phyloP scores from a whole-genome alignment of 495 filamentous ascomycete species.

The Trichocladium antarcticum region DNA sequence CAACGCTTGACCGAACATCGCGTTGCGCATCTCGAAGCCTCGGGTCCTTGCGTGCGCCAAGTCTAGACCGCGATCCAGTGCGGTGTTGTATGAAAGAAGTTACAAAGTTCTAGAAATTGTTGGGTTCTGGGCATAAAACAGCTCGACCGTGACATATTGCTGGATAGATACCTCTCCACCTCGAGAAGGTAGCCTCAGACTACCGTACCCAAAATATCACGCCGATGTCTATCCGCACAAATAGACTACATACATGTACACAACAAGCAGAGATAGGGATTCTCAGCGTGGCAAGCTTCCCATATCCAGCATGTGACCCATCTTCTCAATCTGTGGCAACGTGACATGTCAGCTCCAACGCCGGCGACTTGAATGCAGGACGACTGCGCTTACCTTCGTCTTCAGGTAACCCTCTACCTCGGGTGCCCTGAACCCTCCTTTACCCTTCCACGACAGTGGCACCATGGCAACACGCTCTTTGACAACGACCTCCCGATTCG shows the following conservation, averaged over 20 bases:
- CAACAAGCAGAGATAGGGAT: background rate
- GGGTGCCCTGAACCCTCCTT: slow-evolving; percentile 67
- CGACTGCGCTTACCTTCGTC: slow-evolving; percentile 74
- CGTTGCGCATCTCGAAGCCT: no score
- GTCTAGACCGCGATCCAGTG: no score
- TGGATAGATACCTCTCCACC: no score
- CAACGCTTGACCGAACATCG: no score
- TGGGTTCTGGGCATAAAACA: no score
- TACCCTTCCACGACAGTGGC: slow-evolving; percentile 84
- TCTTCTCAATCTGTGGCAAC: slow-evolving; percentile 33
- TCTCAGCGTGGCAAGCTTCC: slow-evolving; percentile 13
- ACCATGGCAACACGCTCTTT: slow-evolving; percentile 91
- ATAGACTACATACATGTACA: background rate
- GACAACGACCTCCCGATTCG: slow-evolving; percentile 74
- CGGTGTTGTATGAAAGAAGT: no score
- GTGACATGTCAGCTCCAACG: slow-evolving; percentile 5
- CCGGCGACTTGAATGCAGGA: background rate
- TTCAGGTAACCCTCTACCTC: slow-evolving; percentile 89
- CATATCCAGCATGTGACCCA: slow-evolving; percentile 33
- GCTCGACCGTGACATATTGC: no score
- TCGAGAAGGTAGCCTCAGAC: no score
- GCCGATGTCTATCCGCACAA: background rate
- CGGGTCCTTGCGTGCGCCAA: no score
- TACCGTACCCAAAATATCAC: background rate
- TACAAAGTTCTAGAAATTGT: no score